A percentile compares a stretch with the other conserved stretches of the same genome.
phyloP scores from a whole-genome alignment of 441 rosid genomes.

The Rhodomyrtus psidioides region DNA sequence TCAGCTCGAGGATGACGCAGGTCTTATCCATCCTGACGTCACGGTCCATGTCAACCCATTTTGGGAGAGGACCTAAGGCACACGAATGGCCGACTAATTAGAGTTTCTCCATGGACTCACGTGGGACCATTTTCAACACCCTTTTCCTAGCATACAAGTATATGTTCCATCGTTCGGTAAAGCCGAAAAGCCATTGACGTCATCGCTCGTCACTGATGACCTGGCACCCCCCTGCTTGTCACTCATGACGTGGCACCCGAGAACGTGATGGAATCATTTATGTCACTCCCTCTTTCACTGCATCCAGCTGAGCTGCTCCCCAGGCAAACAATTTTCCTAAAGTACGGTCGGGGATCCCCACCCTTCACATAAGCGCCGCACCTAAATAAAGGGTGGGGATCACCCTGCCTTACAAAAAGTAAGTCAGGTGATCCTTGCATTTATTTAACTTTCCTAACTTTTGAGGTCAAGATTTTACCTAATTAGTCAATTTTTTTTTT shows the following conservation, averaged over 20 bases:
- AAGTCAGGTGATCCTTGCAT: no score
- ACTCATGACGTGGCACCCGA: neutral
- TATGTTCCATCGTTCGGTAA: neutral
- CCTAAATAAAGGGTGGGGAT: no score
- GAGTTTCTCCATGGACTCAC: neutral
- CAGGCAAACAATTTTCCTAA: neutral
- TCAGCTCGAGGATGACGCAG: neutral
- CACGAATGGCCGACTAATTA: neutral
- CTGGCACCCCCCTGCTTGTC: neutral
- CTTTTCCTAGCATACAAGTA: neutral
- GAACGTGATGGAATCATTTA: neutral
- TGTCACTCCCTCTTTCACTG: neutral
- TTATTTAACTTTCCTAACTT: neutral
- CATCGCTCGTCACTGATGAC: neutral
- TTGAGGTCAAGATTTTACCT: neutral
- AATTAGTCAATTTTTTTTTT: neutral
- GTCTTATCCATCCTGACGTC: neutral
- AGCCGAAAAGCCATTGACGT: neutral
- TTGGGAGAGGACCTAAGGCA: neutral
- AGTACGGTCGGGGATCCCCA: no score
- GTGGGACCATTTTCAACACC: neutral
- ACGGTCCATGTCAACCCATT: neutral
- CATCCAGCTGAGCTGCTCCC: neutral
- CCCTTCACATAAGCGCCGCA: no score
- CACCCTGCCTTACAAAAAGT: no score